Conservation (phyloP, 2,329 filamentous ascomycete species). For the Colletotrichum siamense region DNA sequence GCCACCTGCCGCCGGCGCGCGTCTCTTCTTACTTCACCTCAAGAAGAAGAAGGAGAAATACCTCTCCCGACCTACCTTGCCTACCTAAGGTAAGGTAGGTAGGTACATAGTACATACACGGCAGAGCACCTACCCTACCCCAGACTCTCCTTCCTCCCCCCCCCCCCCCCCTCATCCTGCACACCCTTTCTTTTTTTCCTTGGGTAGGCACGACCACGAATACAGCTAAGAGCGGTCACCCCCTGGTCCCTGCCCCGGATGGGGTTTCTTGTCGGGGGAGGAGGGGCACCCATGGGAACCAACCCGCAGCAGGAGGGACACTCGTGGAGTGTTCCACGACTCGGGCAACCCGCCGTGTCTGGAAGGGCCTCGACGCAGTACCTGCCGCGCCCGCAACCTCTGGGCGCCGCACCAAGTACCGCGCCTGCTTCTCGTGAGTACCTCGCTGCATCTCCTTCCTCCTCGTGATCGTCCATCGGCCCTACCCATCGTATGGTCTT, state of each 20-base stretch:
- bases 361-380: not conserved
- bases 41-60: not conserved
- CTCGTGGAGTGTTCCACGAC: not conserved
- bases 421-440: not conserved
- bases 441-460: not conserved
- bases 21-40: not conserved
- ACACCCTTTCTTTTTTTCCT: not conserved
- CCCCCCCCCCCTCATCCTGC: not conserved
- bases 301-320: not conserved
- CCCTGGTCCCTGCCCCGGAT: not conserved
- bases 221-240: not conserved
- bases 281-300: not conserved
- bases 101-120: not conserved
- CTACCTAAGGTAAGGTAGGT: no score
- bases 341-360: not conserved
- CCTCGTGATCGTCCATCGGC: conserved; percentile 13
- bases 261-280: not conserved
- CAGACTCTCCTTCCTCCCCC: not conserved
- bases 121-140: not conserved
- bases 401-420: not conserved
- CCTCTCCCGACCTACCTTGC: not conserved
- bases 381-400: not conserved
- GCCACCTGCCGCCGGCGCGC: not conserved
- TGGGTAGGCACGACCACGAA: not conserved
- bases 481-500: not conserved